These are phyloP conservation scores for Tylopilus rubrobrunneus DNA, from an alignment of 768 basidiomycete genomes.

Conservation along the genomic window DNA sequence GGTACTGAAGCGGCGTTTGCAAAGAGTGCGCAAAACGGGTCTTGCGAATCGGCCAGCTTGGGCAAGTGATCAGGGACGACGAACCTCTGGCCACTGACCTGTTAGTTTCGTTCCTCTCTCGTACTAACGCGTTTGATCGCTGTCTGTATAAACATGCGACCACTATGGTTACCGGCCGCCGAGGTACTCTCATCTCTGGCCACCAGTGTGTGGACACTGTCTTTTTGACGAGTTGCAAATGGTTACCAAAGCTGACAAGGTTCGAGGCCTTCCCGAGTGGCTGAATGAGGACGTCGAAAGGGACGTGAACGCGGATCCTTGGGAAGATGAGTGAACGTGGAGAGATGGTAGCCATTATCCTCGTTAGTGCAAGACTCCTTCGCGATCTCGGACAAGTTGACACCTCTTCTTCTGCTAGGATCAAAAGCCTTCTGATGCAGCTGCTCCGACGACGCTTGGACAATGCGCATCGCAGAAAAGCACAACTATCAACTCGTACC, in stretches of 20 bases:
- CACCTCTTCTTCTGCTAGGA: slow-evolving; percentile 16
- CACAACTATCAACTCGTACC: slow-evolving; percentile 82
- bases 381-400: not conserved
- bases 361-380: slow-evolving; percentile 26
- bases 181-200: slow-evolving; percentile 55
- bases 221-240: slow-evolving; percentile 60
- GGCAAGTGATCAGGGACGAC: slow-evolving; percentile 52
- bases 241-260: slow-evolving; percentile 15
- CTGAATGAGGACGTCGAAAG: slow-evolving; percentile 22
- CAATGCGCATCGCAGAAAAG: slow-evolving; percentile 74
- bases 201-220: slow-evolving; percentile 66
- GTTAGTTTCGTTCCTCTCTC: slow-evolving; percentile 30
- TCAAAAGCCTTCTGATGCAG: slow-evolving; percentile 48
- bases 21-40: slow-evolving; percentile 87
- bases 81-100: slow-evolving; percentile 55
- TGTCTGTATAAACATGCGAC: slow-evolving; percentile 65
- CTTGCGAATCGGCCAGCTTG: slow-evolving; percentile 69
- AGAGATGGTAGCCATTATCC: slow-evolving; percentile 52
- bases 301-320: slow-evolving; percentile 29
- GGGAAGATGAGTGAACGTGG: slow-evolving; percentile 75
- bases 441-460: slow-evolving; percentile 65
- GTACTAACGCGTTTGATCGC: not conserved
- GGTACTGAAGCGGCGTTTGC: slow-evolving; percentile 61
- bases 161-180: slow-evolving; percentile 84
- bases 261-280: slow-evolving; percentile 19